Evolutionary conservation across 2,329 filamentous ascomycete genomes (phyloP).

Genomic region (Stylonectria norvegica): DNA sequence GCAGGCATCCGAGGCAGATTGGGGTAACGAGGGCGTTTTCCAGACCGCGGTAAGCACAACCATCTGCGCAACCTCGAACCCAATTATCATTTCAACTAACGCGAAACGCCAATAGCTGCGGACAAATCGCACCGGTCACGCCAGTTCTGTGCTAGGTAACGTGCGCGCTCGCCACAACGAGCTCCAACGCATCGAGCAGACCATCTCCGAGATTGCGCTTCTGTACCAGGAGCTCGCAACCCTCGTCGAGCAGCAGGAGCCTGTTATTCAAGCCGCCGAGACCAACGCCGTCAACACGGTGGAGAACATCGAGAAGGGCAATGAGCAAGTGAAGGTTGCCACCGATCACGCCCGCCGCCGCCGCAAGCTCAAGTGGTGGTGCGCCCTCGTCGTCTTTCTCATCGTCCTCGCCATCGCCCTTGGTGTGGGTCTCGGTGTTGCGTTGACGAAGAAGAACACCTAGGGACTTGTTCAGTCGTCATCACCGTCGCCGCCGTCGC

Average conservation of each 20-base stretch:
- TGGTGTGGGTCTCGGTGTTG: slow-evolving; percentile 53
- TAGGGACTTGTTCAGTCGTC: slow-evolving; percentile 3
- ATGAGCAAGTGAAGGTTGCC: slow-evolving; percentile 65
- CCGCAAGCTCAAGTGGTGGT: slow-evolving; percentile 81
- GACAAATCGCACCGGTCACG: slow-evolving; percentile 70
- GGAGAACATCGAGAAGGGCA: slow-evolving; percentile 65
- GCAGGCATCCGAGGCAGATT: slow-evolving; percentile 66
- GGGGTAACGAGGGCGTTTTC: slow-evolving; percentile 78
- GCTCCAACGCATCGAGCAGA: slow-evolving; percentile 75
- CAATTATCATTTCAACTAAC: slow-evolving; percentile 7
- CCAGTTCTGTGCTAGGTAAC: slow-evolving; percentile 68
- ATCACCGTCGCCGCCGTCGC: background rate
- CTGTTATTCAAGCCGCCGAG: slow-evolving; percentile 59
- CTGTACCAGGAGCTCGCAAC: slow-evolving; percentile 75
- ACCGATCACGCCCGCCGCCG: slow-evolving; percentile 63
- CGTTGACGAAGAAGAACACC: slow-evolving; percentile 31
- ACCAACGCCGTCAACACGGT: slow-evolving; percentile 63
- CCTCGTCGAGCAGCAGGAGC: slow-evolving; percentile 69
- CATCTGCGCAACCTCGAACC: background rate
- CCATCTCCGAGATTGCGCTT: slow-evolving; percentile 64
- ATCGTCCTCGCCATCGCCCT: slow-evolving; percentile 55
- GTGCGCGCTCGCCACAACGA: slow-evolving; percentile 82
- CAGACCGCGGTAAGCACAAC: slow-evolving; percentile 66
- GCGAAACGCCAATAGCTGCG: slow-evolving; percentile 59
- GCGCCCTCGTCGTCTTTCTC: slow-evolving; percentile 58